Conservation (phyloP, 1,284 basidiomycete genomes). For the Ceratobasidium sp. region DNA sequence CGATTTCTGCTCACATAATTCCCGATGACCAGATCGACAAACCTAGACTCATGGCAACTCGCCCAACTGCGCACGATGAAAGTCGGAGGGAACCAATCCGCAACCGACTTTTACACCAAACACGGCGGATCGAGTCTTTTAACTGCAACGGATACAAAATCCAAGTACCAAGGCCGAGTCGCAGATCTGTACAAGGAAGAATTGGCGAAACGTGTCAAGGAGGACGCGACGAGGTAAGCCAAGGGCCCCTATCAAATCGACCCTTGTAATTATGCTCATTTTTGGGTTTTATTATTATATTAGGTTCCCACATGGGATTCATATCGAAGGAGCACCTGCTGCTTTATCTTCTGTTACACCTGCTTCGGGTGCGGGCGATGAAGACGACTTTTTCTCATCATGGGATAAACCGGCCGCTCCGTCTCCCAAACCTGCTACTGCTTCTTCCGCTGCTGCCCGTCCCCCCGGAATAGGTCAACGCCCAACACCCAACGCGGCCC, state of each 20-base stretch:
- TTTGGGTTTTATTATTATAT: not conserved
- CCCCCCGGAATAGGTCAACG: constrained; percentile 71
- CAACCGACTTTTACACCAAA: constrained; percentile 90
- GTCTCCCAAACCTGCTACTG: constrained; percentile 61
- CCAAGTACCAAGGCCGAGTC: constrained; percentile 88
- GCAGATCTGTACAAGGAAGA: constrained; percentile 96
- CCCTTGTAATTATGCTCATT: not conserved
- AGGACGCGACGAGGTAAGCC: constrained; percentile 79
- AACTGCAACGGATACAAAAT: constrained; percentile 83
- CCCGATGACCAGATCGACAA: constrained; percentile 81
- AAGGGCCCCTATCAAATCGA: not conserved
- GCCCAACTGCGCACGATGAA: constrained; percentile 96
- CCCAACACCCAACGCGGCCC: constrained; percentile 58
- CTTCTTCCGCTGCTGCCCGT: constrained; percentile 65
- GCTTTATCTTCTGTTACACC: constrained; percentile 58
- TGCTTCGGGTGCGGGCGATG: constrained; percentile 64
- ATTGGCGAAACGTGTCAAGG: constrained; percentile 83
- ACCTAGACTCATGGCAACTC: constrained; percentile 96
- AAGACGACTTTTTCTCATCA: constrained; percentile 95
- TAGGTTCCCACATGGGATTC: constrained; percentile 82
- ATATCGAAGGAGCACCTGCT: constrained; percentile 81
- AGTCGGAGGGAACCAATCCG: constrained; percentile 93
- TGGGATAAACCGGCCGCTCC: constrained; percentile 87
- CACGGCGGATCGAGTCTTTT: constrained; percentile 84
- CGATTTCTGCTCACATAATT: constrained; percentile 12